Base-by-base conservation (phyloP, 2,329 filamentous ascomycete species). In the Venturia carpophila region DNA sequence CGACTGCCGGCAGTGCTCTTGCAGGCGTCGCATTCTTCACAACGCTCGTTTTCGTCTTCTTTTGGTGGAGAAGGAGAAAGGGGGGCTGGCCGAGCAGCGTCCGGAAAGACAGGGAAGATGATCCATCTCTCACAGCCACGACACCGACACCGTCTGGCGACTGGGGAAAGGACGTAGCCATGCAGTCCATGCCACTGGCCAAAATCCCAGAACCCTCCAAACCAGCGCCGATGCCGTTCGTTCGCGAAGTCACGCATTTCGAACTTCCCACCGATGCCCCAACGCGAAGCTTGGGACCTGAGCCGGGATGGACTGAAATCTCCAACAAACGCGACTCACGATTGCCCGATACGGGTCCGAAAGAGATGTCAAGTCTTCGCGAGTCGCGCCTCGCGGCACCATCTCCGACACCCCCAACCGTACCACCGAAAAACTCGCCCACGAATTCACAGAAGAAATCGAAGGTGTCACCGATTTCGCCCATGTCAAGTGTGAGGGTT, bases 201-300 rank as follows among this genome's bases (percentile, higher is more conserved):
- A 27, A 27, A 37, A n/a, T 7, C 17, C 13, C 27, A 27, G 52
- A 58, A 27, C 52, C 52, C 11, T 27, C 24, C 3, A 58, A 58
- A 58, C 30, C 52, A 37, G 19, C 52, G 4, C 15, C 52, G 13
- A 37, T 21, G 27, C 27, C 52, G 15, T 58, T 58, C 52, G n/a
- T 58, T 11, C 52, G 52, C 27, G 52, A 58, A 58, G 52, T 58
- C 5, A 58, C 52, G 10, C 52, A 58, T 21, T 58, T 58, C 52
- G 52, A 58, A 13, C 30, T 58, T 1, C 52, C 52, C 13, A 37
- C 30, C 30, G 30, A 58, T n/a, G 27, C 52, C 7, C 27, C 52
- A 11, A 17, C 52, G 17, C 52, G 27, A 37, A 58, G 21, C 17
- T 34, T 27, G 21, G 52, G 37, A 37, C 27, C 27, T 15, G 52